Evolutionary conservation across 2,329 filamentous ascomycete species (phyloP).

Genomic region (Diaporthe longicolla): DNA sequence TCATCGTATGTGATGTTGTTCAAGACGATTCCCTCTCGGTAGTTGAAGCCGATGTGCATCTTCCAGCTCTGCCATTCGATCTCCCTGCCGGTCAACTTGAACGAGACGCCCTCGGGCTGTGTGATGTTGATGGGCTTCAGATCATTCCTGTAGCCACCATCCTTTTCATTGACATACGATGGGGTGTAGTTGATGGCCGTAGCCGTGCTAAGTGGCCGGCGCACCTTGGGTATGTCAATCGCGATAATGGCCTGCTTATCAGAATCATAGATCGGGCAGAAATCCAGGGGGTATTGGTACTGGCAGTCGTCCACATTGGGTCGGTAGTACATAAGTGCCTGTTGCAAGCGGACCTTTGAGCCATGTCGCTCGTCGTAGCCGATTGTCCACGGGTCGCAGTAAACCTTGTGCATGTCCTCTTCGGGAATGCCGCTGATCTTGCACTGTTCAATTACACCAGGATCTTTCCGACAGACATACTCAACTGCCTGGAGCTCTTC

Average conservation of each 20-base stretch:
- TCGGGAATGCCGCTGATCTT: conserved; percentile 83
- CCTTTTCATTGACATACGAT: conserved; percentile 74
- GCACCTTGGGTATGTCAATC: conserved; percentile 85
- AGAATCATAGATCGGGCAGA: conserved; percentile 91
- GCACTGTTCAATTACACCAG: conserved; percentile 92
- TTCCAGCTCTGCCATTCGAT: conserved; percentile 95
- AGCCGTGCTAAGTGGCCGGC: conserved; percentile 80
- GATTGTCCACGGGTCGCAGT: conserved; percentile 97
- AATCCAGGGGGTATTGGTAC: conserved; percentile 92
- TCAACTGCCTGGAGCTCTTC: conserved; percentile 90
- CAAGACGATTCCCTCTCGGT: conserved; percentile 90
- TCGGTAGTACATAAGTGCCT: conserved; percentile 96
- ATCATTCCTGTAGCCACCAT: conserved; percentile 82
- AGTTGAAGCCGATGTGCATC: conserved; percentile 94
- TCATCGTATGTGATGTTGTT: conserved; percentile 94
- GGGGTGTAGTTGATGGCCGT: conserved; percentile 85
- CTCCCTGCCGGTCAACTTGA: conserved; percentile 79
- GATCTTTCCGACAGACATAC: conserved; percentile 79
- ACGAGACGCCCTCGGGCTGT: conserved; percentile 87
- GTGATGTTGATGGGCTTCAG: conserved; percentile 84
- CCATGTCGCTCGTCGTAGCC: conserved; percentile 94
- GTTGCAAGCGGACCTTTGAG: conserved; percentile 83
- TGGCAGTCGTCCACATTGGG: conserved; percentile 88
- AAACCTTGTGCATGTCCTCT: conserved; percentile 94
- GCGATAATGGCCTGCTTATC: conserved; percentile 83